Conservation (phyloP, 2,329 filamentous ascomycete species). For the Xylogone sp. region DNA sequence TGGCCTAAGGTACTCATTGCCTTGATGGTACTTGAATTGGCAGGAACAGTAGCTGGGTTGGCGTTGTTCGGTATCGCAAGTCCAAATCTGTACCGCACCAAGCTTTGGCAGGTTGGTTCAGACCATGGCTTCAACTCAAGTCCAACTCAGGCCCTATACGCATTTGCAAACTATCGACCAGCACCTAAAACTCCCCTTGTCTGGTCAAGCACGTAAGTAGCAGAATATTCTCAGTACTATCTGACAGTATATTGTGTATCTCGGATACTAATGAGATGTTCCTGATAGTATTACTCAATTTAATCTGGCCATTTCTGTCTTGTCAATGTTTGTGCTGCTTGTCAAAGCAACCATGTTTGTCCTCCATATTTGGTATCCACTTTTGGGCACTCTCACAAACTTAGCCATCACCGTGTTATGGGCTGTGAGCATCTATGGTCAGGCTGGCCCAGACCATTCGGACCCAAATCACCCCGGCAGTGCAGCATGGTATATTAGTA, state of each 20-base stretch:
- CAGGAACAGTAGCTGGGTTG: conserved; percentile 60
- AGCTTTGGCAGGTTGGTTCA: conserved; percentile 69
- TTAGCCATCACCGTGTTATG: conserved; percentile 57
- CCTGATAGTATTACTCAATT: conserved; percentile 62
- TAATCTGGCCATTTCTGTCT: conserved; percentile 72
- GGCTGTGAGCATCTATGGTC: conserved; percentile 62
- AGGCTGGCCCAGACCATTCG: conserved; percentile 69
- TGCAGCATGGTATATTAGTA: conserved; percentile 71
- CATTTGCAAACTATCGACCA: conserved; percentile 66
- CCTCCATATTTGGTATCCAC: conserved; percentile 67
- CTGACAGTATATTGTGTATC: not conserved
- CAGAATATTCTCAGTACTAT: not conserved
- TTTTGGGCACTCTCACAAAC: conserved; percentile 58
- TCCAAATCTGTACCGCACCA: conserved; percentile 68
- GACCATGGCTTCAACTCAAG: conserved; percentile 72
- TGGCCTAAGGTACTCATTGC: conserved; percentile 40
- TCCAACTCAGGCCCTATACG: conserved; percentile 65
- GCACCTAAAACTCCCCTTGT: conserved; percentile 62
- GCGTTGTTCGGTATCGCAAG: conserved; percentile 71
- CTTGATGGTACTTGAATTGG: conserved; percentile 63
- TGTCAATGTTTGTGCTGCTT: conserved; percentile 73
- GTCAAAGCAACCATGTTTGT: conserved; percentile 66
- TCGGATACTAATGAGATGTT: conserved; percentile 4
- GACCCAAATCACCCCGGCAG: conserved; percentile 59
- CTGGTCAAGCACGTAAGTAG: conserved; percentile 70